Evolutionary conservation across 2,329 filamentous ascomycete species (phyloP).

Genomic region (Xylaria sp.): DNA sequence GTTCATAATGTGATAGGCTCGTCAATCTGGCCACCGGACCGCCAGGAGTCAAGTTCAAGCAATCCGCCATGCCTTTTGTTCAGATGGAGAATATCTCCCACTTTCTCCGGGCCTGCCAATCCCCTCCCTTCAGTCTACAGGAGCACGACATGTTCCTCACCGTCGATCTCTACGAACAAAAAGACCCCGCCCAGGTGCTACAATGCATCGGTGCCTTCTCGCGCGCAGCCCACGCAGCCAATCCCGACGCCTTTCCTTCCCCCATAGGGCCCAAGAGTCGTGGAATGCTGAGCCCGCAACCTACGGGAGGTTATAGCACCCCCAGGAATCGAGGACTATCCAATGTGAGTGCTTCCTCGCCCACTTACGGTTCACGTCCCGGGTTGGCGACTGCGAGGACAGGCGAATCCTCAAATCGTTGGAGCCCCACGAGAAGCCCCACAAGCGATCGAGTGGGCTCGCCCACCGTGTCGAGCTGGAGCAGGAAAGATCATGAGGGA

Average conservation of each 20-base stretch:
- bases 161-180: conserved; percentile 93
- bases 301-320: conserved; percentile 69
- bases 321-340: conserved; percentile 63
- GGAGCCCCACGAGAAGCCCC: conserved; percentile 73
- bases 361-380: conserved; percentile 57
- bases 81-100: conserved; percentile 99
- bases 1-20: conserved; percentile 65
- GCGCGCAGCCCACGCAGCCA: conserved; percentile 79
- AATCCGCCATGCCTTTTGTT: conserved; percentile 95
- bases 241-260: conserved; percentile 78
- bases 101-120: conserved; percentile 89
- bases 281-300: conserved; percentile 72
- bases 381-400: conserved; percentile 61
- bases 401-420: conserved; percentile 67
- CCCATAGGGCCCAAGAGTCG: conserved; percentile 79
- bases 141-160: conserved; percentile 97
- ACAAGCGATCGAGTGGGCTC: conserved; percentile 63
- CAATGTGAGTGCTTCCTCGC: conserved; percentile 69
- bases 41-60: conserved; percentile 88
- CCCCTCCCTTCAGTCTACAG: conserved; percentile 84
- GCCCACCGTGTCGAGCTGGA: conserved; percentile 84
- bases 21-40: conserved; percentile 82
- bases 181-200: conserved; percentile 94
- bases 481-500: conserved; percentile 82
- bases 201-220: conserved; percentile 95